These are phyloP conservation scores for Mycena vitilis DNA, from an alignment of 768 basidiomycete species.

Conservation along the genomic window DNA sequence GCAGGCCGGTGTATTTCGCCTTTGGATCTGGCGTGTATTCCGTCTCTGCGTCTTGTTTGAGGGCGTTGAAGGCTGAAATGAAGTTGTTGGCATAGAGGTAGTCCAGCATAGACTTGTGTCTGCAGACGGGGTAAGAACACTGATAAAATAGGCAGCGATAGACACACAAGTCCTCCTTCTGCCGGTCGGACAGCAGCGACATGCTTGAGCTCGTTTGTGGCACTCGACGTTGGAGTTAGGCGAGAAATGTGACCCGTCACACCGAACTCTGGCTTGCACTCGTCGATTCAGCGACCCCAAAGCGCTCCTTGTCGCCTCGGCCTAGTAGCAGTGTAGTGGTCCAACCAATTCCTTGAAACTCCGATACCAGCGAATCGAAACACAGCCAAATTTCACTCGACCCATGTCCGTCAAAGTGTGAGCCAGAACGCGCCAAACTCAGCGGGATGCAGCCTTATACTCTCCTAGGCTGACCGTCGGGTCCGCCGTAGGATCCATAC, in stretches of 20 bases:
- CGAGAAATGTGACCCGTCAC: constrained; percentile 37
- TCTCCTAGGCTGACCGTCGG: constrained; percentile 76
- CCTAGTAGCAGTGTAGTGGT: not conserved
- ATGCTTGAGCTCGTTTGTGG: constrained; percentile 34
- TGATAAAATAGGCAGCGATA: not conserved
- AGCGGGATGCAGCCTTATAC: constrained; percentile 20
- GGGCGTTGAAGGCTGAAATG: constrained; percentile 68
- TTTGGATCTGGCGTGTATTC: constrained; percentile 87
- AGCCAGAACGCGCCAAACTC: constrained; percentile 28
- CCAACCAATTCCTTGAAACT: constrained; percentile 8
- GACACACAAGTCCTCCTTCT: constrained; percentile 48
- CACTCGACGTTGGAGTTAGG: constrained; percentile 32
- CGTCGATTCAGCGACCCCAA: not conserved
- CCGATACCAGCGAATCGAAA: not conserved
- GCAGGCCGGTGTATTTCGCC: constrained; percentile 84
- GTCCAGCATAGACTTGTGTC: constrained; percentile 86
- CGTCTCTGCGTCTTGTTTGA: constrained; percentile 64
- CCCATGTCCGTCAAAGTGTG: constrained; percentile 53
- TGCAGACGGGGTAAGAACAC: constrained; percentile 43
- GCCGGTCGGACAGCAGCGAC: constrained; percentile 49
- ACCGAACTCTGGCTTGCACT: not conserved
- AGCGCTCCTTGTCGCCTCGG: not conserved
- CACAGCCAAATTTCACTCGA: not conserved
- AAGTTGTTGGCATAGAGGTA: constrained; percentile 78
- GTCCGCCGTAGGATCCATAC: constrained; percentile 79